These are phyloP conservation scores for Vararia minispora DNA, from an alignment of 768 basidiomycete genomes.

Conservation along the genomic window DNA sequence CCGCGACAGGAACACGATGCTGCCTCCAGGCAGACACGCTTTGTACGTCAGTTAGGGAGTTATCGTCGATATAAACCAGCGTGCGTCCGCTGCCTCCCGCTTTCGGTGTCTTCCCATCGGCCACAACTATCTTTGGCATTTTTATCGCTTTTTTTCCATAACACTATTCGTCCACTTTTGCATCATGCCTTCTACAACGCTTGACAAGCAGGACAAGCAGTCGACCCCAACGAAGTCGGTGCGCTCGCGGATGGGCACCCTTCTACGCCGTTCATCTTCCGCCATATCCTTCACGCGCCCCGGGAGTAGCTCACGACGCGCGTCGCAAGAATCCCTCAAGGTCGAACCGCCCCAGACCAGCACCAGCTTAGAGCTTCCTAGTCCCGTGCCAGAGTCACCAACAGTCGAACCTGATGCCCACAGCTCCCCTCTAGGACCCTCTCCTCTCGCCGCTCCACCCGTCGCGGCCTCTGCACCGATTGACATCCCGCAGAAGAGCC, in stretches of 20 bases:
- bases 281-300: slow-evolving; percentile 10
- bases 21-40: no score
- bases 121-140: no score
- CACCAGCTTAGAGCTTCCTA: slow-evolving; percentile 27
- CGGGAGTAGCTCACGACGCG: slow-evolving; percentile 6
- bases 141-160: no score
- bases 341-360: slow-evolving; percentile 22
- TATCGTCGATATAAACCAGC: no score
- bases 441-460: slow-evolving; percentile 15
- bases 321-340: slow-evolving; percentile 18
- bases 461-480: slow-evolving; percentile 6
- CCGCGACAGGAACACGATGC: no score
- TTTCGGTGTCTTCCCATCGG: no score
- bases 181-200: no score
- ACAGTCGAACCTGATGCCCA: slow-evolving; percentile 40
- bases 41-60: no score
- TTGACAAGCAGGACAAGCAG: no score
- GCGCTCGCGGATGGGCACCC: slow-evolving; percentile 11
- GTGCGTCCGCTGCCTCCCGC: no score
- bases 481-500: slow-evolving; percentile 1
- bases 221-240: slow-evolving; percentile 5
- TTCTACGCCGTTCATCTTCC: slow-evolving; percentile 11
- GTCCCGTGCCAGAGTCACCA: slow-evolving; percentile 64
- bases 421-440: slow-evolving; percentile 15
- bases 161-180: no score